phyloP scores from a whole-genome alignment of 352 stramenopile species.

The Thraustochytrium striatum region DNA sequence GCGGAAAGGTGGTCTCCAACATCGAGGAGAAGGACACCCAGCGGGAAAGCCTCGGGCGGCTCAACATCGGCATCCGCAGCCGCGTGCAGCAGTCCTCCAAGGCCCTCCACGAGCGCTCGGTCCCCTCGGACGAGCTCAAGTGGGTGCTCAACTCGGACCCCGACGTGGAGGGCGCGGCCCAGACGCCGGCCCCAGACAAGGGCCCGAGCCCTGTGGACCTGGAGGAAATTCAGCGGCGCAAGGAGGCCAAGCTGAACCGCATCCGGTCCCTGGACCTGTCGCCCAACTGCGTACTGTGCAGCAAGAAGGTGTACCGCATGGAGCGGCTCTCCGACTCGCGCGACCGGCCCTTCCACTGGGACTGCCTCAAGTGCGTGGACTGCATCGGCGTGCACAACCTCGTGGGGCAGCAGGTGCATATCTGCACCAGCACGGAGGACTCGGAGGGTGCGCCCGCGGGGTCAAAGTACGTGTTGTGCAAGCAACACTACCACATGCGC shows the following conservation, averaged over 20 bases:
- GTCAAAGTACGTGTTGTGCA: conserved; percentile 14
- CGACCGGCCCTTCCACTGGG: conserved; percentile 26
- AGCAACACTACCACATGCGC: conserved; percentile 21
- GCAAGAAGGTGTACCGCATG: conserved; percentile 44
- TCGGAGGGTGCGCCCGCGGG: not conserved
- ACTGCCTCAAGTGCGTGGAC: conserved; percentile 43
- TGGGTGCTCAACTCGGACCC: conserved; percentile 73
- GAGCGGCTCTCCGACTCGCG: conserved; percentile 35
- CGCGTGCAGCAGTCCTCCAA: not conserved
- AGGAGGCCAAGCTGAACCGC: not conserved
- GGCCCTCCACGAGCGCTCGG: conserved; percentile 54
- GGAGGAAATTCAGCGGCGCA: not conserved
- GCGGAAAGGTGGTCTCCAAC: no score
- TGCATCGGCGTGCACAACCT: conserved; percentile 18
- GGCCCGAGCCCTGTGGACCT: no score
- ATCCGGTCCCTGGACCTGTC: conserved; percentile 15
- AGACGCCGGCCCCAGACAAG: conserved; percentile 63
- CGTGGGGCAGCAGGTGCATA: conserved; percentile 4
- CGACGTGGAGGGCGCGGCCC: conserved; percentile 74
- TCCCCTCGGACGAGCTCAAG: conserved; percentile 67
- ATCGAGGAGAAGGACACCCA: no score
- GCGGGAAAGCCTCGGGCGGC: no score
- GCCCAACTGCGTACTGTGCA: not conserved
- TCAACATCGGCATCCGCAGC: no score
- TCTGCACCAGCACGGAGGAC: not conserved